Percentiles rank a stretch among this genome's conserved stretches.
Evolutionary conservation across 148 eudicot species (phyloP).

Genomic region (Chenopodium suecicum): DNA sequence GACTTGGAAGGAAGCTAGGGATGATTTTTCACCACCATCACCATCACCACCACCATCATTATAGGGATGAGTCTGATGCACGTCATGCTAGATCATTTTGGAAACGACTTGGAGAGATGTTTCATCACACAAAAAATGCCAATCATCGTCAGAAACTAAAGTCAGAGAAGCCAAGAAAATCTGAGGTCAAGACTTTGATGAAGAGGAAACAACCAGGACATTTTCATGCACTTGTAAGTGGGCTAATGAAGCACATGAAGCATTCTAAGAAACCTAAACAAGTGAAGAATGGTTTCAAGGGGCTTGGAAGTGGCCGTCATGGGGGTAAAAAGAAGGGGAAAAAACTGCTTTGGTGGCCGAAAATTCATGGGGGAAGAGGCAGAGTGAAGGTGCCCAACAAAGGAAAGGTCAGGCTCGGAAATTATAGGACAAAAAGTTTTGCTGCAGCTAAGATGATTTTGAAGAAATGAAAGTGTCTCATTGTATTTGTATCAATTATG

Average conservation of each 20-base stretch:
- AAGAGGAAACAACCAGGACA: slow-evolving; percentile 32
- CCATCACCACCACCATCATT: slow-evolving; percentile 63
- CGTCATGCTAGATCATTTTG: slow-evolving; percentile 29
- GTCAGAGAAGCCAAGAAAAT: slow-evolving; percentile 34
- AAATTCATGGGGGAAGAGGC: slow-evolving; percentile 27
- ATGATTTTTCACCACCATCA: slow-evolving; percentile 72
- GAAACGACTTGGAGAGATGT: slow-evolving; percentile 35
- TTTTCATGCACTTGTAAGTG: slow-evolving; percentile 43
- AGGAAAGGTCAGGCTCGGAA: slow-evolving; percentile 39
- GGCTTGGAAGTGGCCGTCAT: slow-evolving; percentile 15
- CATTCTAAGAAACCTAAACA: slow-evolving; percentile 45
- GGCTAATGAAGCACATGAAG: slow-evolving; percentile 44
- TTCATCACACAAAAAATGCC: slow-evolving; percentile 23
- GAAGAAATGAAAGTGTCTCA: slow-evolving; percentile 8
- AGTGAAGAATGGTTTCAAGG: slow-evolving; percentile 24
- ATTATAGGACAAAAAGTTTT: slow-evolving; percentile 28
- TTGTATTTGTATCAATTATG: no score
- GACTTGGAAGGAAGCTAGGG: slow-evolving; percentile 55
- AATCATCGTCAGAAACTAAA: slow-evolving; percentile 32
- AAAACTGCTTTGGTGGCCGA: slow-evolving; percentile 44
- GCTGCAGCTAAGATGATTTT: slow-evolving; percentile 32
- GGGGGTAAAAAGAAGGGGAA: slow-evolving; percentile 23
- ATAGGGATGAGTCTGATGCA: slow-evolving; percentile 18
- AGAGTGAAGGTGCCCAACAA: slow-evolving; percentile 38
- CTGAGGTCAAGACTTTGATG: slow-evolving; percentile 23